Base-by-base conservation (phyloP, 176 grass and related monocot genomes). In the Saccharum officinarum region DNA sequence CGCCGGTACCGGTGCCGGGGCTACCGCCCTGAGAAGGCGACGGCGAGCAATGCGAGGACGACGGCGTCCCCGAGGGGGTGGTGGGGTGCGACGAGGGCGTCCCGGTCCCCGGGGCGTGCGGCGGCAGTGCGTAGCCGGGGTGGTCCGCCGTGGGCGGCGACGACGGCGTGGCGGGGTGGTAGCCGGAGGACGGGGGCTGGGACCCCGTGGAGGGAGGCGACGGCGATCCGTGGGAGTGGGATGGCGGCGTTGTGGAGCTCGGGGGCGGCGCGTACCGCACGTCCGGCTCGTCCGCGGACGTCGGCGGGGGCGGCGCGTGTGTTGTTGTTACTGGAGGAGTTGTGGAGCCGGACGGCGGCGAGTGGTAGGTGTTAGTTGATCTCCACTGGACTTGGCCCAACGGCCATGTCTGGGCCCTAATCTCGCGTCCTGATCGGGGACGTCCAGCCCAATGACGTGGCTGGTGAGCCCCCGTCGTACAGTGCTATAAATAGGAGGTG, bases 281-380 rank as follows among this genome's bases (percentile, higher is more conserved):
- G 38, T 82, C 93, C 0, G 90, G 90, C 61, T 88, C 79, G 79
- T 92, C 52, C 8, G 50, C 46, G 0, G 90, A 88, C 4, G 86
- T 90, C 1, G 90, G 93, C 3, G 93, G 93, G 10, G 90, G 93
- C 11, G 90, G 93, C 6, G 87, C 20, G 4, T 82, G 57, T 17
- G 65, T 34, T 39, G 38, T 22, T 13, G 40, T 71, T 17, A 59
- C 64, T 6, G 93, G 80, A 6, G 68, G 78, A 0, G 73, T 4
- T 9, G 78, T 50, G 33, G 65, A 73, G 46, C 78, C 37, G 55
- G 55, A 15, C 10, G 86, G 75, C 1, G 65, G 59, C 50, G 83
- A 50, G 82, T 46, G 90, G 85, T 17, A 81, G 1, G 28, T 28
- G 28, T 28, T 28, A 28, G 28, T 28, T 28, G 28, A 28, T 28